Base-by-base conservation (phyloP, 2,329 filamentous ascomycete genomes). In the Xylariomycetidae sp. region DNA sequence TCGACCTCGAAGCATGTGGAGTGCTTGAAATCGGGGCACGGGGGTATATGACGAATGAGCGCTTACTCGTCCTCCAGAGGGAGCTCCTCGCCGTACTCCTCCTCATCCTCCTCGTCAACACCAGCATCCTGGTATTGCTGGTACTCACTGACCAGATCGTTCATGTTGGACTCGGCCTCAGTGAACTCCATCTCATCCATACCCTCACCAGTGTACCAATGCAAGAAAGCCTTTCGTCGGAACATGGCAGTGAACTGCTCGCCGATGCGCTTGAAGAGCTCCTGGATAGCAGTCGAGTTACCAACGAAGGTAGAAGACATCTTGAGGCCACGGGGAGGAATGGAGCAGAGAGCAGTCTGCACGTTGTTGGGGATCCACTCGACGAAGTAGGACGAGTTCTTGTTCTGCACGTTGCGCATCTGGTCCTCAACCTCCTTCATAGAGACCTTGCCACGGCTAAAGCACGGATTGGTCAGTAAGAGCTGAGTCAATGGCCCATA, bases 171-270 rank as follows among this genome's bases (percentile, higher is more conserved):
- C 83, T 98, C 92, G 56, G 92, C 92, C 80, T 98, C 92, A 63
- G 92, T 98, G 78, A 98, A 98, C 77, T 98, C 92, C 92, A 98
- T 97, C 84, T 98, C 92, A 72, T 98, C 92, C 92, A 98, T 98
- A 74, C 92, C 92, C 80, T 98, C 92, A 63, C 89, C 89, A 81
- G 92, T 98, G 76, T 98, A 98, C 92, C 92, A 98, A 78, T 97
- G 92, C 81, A 98, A 87, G 88, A 98, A 98, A 82, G 92, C 92
- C 86, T 97, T 98, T 74, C 92, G 88, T 74, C 92, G 82, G 85
- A 98, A 98, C 92, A 98, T 98, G 65, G 89, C 92, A 72, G 85
- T 89, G 82, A 98, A 98, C 75, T 98, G 92, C 70, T 98, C 92
- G 63, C 92, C 92, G 56, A 98, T 77, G 81, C 92, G 90, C 88